Base-by-base conservation (phyloP, 495 filamentous ascomycete species). In the Eremomyces bilateralis region DNA sequence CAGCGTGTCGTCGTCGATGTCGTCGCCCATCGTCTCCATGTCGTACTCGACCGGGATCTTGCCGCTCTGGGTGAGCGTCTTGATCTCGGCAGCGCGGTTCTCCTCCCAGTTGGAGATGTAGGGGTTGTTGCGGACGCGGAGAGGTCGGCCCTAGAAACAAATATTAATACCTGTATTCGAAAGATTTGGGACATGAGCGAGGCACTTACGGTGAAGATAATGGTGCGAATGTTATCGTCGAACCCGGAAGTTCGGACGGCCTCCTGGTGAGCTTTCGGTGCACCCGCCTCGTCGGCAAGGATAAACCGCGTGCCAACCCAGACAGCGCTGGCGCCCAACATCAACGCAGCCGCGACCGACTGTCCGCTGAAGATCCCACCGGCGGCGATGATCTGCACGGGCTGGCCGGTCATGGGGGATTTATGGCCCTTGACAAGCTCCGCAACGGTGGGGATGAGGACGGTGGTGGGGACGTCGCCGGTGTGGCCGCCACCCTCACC, bases 291-390 rank as follows among this genome's bases (percentile, higher is more conserved):
- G 31, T 94, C 82, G 36, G 68, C 66, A 37, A 97, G 67, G 38
- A 97, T 78, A 62, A 97, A 97, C 35, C 90, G 69, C 33, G 88
- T 97, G 41, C 88, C 88, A 40, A 97, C 76, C 88, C 88, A 97
- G 34, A 97, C 88, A 41, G 69, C 88, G 37, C 65, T 66, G 37
- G 88, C 88, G 41, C 88, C 88, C 47, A 95, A 71, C 75, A 90
- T 91, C 21, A 97, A 64, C 27, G 83, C 62, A 1, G 88, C 81
- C 21, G 88, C 88, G 37, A 97, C 64, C 29, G 75, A 73, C 57
- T 81, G 80, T 29, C 88, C 88, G 62, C 88, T 91, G 64, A 71
- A 90, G 41, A 97, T 67, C 56, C 90, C 88, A 43, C 88, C 88
- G 8, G 90, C 90, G 32, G 88, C 88, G 39, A 97, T 62, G 43